Evolutionary conservation across 2,329 filamentous ascomycete genomes (phyloP).

Genomic region (Cercospora janseana): DNA sequence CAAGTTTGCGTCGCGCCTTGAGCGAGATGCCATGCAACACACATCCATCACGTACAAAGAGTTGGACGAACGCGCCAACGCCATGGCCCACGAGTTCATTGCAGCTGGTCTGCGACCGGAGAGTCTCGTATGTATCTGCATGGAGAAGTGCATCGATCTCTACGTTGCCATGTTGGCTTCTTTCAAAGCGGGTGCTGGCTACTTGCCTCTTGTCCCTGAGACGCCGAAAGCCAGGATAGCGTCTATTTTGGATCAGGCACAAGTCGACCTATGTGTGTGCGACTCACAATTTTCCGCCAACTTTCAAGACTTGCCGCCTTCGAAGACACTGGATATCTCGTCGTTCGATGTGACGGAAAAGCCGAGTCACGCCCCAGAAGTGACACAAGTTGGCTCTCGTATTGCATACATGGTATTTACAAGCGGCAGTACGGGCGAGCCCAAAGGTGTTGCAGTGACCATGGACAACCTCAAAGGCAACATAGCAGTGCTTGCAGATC

Average conservation of each 20-base stretch:
- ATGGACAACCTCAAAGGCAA: slow-evolving; percentile 75
- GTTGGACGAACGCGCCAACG: slow-evolving; percentile 64
- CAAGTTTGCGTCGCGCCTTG: slow-evolving; percentile 57
- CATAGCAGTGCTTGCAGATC: slow-evolving; percentile 60
- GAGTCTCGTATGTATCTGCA: slow-evolving; percentile 65
- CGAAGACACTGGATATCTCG: slow-evolving; percentile 33
- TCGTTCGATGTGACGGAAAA: slow-evolving; percentile 40
- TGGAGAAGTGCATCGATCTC: slow-evolving; percentile 72
- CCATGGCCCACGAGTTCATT: slow-evolving; percentile 58
- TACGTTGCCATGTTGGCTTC: slow-evolving; percentile 74
- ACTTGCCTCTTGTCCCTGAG: slow-evolving; percentile 74
- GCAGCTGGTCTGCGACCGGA: slow-evolving; percentile 50
- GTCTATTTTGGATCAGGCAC: slow-evolving; percentile 62
- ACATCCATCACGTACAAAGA: slow-evolving; percentile 60
- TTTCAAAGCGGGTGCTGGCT: slow-evolving; percentile 72
- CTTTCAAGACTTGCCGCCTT: slow-evolving; percentile 19
- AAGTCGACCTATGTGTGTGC: slow-evolving; percentile 50
- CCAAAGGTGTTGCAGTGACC: slow-evolving; percentile 77
- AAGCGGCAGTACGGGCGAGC: slow-evolving; percentile 75
- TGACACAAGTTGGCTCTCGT: slow-evolving; percentile 46
- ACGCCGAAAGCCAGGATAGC: slow-evolving; percentile 62
- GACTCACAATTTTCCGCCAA: slow-evolving; percentile 25
- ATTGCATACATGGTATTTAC: slow-evolving; percentile 77
- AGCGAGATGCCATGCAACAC: slow-evolving; percentile 37
- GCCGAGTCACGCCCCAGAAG: slow-evolving; percentile 28